A percentile compares a stretch with the other conserved stretches of the same genome.
Evolutionary conservation across 1,284 basidiomycete species (phyloP).

Genomic region (Apiotrichum brassicae): DNA sequence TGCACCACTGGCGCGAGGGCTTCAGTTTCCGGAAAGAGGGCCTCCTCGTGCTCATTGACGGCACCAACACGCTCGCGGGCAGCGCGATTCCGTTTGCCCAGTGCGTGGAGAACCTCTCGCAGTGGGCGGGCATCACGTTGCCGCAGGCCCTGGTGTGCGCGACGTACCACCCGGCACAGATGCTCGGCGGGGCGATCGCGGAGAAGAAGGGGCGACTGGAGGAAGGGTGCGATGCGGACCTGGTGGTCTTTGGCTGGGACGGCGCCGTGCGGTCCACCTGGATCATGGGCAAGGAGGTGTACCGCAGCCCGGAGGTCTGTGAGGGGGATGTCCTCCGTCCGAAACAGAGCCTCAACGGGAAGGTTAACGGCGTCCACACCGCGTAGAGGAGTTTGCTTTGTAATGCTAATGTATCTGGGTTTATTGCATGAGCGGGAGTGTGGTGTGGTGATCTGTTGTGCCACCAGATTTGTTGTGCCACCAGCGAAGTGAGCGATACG

Average conservation of each 20-base stretch:
- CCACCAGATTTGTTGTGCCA: too few relatives aligned
- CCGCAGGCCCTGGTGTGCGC: slow-evolving; percentile 78
- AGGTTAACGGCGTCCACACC: too few relatives aligned
- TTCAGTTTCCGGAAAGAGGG: slow-evolving; percentile 76
- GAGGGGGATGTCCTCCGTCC: slow-evolving; percentile 5
- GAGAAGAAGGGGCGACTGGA: slow-evolving; percentile 69
- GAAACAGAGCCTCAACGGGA: slow-evolving; percentile 3
- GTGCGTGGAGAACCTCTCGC: slow-evolving; percentile 74
- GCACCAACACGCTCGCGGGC: slow-evolving; percentile 78
- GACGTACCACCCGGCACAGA: slow-evolving; percentile 73
- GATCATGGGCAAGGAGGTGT: slow-evolving; percentile 69
- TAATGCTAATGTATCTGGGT: not conserved
- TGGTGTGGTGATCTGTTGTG: too few relatives aligned
- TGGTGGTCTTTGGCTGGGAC: slow-evolving; percentile 62
- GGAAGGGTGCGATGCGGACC: slow-evolving; percentile 73
- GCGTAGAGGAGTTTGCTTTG: not conserved
- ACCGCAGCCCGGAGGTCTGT: slow-evolving; percentile 29
- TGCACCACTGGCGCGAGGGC: slow-evolving; percentile 68
- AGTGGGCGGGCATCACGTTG: slow-evolving; percentile 72
- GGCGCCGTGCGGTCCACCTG: slow-evolving; percentile 70
- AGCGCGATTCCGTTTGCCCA: slow-evolving; percentile 67
- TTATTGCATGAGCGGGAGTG: too few relatives aligned
- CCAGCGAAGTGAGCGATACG: too few relatives aligned
- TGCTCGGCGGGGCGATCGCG: slow-evolving; percentile 62
- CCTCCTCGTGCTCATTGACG: slow-evolving; percentile 70